Base-by-base conservation (phyloP, 257 asterid genomes). In the Prunella vulgaris region DNA sequence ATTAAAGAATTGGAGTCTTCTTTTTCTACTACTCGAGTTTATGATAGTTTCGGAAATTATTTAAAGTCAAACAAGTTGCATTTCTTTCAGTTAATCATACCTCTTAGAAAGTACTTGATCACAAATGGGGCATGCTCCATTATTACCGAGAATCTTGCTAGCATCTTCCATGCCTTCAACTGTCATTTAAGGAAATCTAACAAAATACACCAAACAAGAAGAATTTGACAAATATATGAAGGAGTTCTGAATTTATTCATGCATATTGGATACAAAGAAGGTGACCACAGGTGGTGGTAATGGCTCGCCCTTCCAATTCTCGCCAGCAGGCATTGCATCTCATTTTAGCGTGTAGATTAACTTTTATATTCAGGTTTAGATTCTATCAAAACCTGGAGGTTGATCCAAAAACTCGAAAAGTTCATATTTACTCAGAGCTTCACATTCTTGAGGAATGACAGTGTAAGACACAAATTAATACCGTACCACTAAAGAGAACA, bases 271-370 rank as follows among this genome's bases (percentile, higher is more conserved):
- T 93, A 93, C 98, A 93, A 58, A 91, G 72, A 65, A 93, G 81
- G 86, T 90, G 98, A 77, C 97, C 96, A 81, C 98, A 93, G 14
- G 96, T 88, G 72, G 96, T 93, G 79, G 97, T 59, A 62, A 90
- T 64, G 58, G 96, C 98, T 75, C 88, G 88, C 71, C 97, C 93
- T 81, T 93, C 98, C 86, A 93, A 67, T 70, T 93, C 98, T 24
- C 95, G 81, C 98, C 98, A 93, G 86, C 98, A 93, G 17, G 93
- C 90, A 53, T 91, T 91, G 87, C 97, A 91, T 81, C 96, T 91
- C 97, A 91, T 91, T 80, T 83, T 76, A 75, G 66, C 75, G 66
- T 73, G 75, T 71, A 67, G 63, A 48, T 53, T 32, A 64, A 35
- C 67, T 63, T 51, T 74, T 32, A 51, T 52, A 40, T 66, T 54